These are phyloP conservation scores for Trichoderma arundinaceum DNA, from an alignment of 2,329 filamentous ascomycete genomes.

Conservation along the genomic window DNA sequence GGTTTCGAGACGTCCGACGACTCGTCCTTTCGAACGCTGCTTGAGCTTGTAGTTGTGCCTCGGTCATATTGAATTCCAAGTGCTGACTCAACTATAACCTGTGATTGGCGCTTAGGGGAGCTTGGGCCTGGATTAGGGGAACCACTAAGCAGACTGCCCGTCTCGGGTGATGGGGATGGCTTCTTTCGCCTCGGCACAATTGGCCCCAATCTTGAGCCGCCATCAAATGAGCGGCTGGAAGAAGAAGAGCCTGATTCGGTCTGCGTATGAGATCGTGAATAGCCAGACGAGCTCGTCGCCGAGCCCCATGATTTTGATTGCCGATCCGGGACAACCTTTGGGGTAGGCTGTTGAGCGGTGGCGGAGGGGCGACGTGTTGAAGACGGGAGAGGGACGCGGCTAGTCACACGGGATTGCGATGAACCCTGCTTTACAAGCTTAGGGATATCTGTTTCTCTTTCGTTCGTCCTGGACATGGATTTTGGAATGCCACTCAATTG, in stretches of 20 bases:
- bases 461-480: conserved; percentile 36
- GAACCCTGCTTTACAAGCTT: conserved; percentile 33
- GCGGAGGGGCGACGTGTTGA: conserved; percentile 37
- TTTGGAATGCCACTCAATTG: conserved; percentile 36
- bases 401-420: conserved; percentile 34
- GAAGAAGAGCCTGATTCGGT: conserved; percentile 45
- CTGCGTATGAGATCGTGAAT: conserved; percentile 42
- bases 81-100: conserved; percentile 45
- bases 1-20: conserved; percentile 49
- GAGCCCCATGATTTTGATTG: conserved; percentile 53
- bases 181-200: conserved; percentile 58
- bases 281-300: conserved; percentile 43
- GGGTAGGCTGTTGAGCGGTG: conserved; percentile 34
- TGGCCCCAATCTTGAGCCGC: conserved; percentile 43
- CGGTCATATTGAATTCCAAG: conserved; percentile 49
- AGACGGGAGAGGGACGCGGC: conserved; percentile 37
- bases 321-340: conserved; percentile 43
- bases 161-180: conserved; percentile 52
- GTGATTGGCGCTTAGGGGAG: conserved; percentile 50
- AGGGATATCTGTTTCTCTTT: conserved; percentile 35
- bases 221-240: conserved; percentile 45
- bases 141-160: conserved; percentile 42
- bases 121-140: conserved; percentile 50
- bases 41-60: conserved; percentile 51
- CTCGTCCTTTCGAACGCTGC: conserved; percentile 51